These are phyloP conservation scores for Stagonosporopsis vannaccii DNA, from an alignment of 2,329 filamentous ascomycete genomes.

Conservation along the genomic window DNA sequence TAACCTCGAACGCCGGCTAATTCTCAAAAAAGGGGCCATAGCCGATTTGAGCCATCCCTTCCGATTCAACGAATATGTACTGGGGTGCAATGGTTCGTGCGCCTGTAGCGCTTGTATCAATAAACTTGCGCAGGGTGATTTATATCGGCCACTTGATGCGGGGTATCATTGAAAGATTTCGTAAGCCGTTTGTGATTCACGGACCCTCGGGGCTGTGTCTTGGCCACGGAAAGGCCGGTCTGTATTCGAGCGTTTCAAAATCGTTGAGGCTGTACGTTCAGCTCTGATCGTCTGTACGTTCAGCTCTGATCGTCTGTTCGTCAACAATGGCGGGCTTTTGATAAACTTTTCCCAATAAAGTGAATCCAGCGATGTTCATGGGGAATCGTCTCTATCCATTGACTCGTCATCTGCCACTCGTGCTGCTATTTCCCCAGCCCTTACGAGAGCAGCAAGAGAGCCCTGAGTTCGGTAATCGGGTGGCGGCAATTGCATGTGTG, in stretches of 20 bases:
- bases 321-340: no score
- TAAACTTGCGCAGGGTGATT: neutral
- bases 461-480: conserved; percentile 44
- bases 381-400: conserved; percentile 25
- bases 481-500: conserved; percentile 29
- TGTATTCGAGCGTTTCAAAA: neutral
- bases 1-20: conserved; percentile 16
- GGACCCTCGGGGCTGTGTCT: neutral
- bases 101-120: conserved; percentile 14
- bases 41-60: neutral
- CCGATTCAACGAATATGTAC: neutral
- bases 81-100: neutral
- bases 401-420: conserved; percentile 40
- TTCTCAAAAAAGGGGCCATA: neutral
- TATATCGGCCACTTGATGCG: conserved; percentile 4
- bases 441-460: conserved; percentile 47
- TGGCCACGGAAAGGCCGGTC: neutral
- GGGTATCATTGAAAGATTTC: conserved; percentile 14
- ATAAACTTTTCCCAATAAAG: neutral
- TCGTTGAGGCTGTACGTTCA: neutral
- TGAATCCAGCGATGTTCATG: conserved; percentile 18
- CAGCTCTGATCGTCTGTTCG: neutral
- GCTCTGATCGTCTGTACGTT: neutral
- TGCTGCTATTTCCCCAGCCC: conserved; percentile 48
- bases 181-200: conserved; percentile 3